These are phyloP conservation scores for Pistacia atlantica DNA, from an alignment of 345 rosid species.

Conservation along the genomic window DNA sequence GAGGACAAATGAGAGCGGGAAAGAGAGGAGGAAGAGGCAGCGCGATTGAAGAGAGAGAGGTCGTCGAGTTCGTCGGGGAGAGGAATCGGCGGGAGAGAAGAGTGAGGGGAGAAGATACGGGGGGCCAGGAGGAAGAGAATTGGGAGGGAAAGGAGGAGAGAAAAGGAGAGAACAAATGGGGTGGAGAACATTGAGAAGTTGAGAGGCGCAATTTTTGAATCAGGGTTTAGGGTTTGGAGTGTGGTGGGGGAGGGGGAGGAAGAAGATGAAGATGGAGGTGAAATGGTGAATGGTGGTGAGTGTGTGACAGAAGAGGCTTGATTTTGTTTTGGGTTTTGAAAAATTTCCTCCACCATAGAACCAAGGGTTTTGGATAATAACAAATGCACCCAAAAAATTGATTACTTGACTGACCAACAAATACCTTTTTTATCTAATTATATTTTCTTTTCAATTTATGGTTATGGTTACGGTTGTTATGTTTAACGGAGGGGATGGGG, in stretches of 20 bases:
- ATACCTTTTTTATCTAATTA: no score
- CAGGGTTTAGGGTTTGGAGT: not conserved
- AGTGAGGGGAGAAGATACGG: slow-evolving; percentile 43
- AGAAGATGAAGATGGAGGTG: not conserved
- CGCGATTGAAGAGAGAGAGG: slow-evolving; percentile 62
- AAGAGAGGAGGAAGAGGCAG: slow-evolving; percentile 48
- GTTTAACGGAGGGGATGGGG: no score
- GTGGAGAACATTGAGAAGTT: slow-evolving; percentile 49
- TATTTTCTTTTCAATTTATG: no score
- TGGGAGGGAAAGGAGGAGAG: slow-evolving; percentile 50
- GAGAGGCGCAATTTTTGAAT: slow-evolving; percentile 14
- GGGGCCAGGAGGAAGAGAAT: slow-evolving; percentile 49
- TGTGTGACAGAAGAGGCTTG: not conserved
- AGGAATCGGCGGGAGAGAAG: slow-evolving; percentile 53
- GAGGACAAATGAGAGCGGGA: slow-evolving; percentile 72
- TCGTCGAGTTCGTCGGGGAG: slow-evolving; percentile 75
- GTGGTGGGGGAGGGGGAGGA: not conserved
- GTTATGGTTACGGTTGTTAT: no score
- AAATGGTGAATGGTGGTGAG: not conserved
- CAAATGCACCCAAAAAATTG: no score
- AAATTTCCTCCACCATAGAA: no score
- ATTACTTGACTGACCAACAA: no score
- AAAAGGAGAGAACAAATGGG: slow-evolving; percentile 51
- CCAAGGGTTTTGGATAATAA: no score
- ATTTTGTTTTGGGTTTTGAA: no score